These are phyloP conservation scores for Pseudotsuga menziesii DNA, from an alignment of 75 land plant genomes.

Conservation along the genomic window DNA sequence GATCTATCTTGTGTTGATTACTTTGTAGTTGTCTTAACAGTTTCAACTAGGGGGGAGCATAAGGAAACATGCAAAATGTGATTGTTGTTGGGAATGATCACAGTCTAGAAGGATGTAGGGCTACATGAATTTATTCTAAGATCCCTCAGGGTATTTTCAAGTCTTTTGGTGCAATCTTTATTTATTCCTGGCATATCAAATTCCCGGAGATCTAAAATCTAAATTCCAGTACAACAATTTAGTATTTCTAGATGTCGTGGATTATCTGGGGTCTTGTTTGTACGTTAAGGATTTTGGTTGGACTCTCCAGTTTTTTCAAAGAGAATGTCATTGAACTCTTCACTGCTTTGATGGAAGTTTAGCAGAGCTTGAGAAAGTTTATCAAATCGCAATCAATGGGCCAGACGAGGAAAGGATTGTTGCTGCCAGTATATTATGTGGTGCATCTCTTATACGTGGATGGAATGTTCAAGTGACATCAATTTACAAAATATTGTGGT, in stretches of 20 bases:
- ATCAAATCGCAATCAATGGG: conserved; percentile 61
- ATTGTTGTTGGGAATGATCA: too few species aligned
- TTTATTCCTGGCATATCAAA: background rate
- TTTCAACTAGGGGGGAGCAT: too few species aligned
- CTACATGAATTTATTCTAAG: too few species aligned
- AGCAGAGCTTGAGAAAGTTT: conserved; percentile 65
- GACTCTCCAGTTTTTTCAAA: background rate
- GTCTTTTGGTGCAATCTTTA: background rate
- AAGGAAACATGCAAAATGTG: too few species aligned
- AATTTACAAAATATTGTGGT: background rate
- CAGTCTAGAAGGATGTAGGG: too few species aligned
- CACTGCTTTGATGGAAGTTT: conserved; percentile 33
- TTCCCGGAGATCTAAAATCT: background rate
- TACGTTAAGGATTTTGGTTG: background rate
- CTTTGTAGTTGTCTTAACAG: too few species aligned
- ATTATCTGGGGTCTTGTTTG: conserved; percentile 2
- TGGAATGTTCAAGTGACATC: conserved; percentile 80
- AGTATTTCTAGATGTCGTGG: background rate
- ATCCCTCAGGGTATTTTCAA: conserved; percentile 57
- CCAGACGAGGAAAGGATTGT: conserved; percentile 62
- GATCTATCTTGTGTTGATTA: too few species aligned
- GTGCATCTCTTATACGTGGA: conserved; percentile 68
- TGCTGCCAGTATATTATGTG: conserved; percentile 81
- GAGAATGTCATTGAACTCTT: conserved; percentile 8
- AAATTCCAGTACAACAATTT: background rate